Percentiles rank a stretch among this genome's conserved stretches.
phyloP scores from a whole-genome alignment of 2,329 filamentous ascomycete species.

The Arthrobotrys conoides region DNA sequence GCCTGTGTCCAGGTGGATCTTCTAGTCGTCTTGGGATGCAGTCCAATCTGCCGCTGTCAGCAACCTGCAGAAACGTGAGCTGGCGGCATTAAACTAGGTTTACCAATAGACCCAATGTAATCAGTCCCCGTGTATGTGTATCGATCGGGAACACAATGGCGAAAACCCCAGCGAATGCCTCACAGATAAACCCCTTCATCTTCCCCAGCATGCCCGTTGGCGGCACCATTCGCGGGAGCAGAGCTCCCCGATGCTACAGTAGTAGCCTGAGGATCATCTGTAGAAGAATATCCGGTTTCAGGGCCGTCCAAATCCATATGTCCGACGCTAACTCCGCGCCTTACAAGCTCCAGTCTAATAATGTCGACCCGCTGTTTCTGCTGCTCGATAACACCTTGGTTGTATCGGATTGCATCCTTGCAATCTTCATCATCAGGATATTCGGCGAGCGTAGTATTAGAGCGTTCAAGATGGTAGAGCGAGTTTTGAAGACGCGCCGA shows the following conservation, averaged over 20 bases:
- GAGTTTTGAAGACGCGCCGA: conserved; percentile 63
- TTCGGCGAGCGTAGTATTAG: conserved; percentile 58
- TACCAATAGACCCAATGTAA: not conserved
- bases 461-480: conserved; percentile 63
- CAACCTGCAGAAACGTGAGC: conserved; percentile 39
- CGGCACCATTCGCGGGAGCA: conserved; percentile 18
- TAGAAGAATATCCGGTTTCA: not conserved
- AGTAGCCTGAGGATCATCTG: not conserved
- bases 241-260: conserved; percentile 17
- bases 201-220: conserved; percentile 47
- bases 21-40: not conserved
- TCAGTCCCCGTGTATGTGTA: not conserved
- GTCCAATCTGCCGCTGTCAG: conserved; percentile 27
- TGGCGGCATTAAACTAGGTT: not conserved
- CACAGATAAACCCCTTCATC: conserved; percentile 56
- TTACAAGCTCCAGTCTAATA: conserved; percentile 39
- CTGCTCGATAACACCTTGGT: conserved; percentile 52
- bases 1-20: not conserved
- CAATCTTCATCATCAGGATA: conserved; percentile 57
- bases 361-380: conserved; percentile 43
- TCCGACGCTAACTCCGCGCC: conserved; percentile 47
- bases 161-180: not conserved
- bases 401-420: conserved; percentile 55
- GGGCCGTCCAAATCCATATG: conserved; percentile 34
- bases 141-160: not conserved